Base-by-base conservation (phyloP, 148 eudicot genomes). In the Euryodendron excelsum region DNA sequence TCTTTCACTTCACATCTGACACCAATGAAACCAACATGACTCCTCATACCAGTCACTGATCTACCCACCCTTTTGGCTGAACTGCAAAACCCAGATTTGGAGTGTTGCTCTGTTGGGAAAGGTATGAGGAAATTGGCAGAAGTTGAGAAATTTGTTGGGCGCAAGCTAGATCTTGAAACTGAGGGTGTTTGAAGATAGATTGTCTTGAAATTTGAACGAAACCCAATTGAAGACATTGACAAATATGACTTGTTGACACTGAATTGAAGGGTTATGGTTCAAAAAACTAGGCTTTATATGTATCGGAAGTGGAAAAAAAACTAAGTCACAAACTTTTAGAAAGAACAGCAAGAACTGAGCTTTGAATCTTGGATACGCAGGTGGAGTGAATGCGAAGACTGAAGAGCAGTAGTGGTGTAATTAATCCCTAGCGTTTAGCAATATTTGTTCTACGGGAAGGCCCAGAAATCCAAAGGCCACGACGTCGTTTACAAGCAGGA, bases 1-100 rank as follows among this genome's bases (percentile, higher is more conserved):
- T 87, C 74, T 33, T 63, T 36, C 69, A 72, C 87, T 44, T 77
- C 77, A 82, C 85, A 80, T 78, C 87, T 83, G 34, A 84, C 73
- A 67, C 75, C 80, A 45, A 81, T 78, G 39, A 80, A 78, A 68
- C 56, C 73, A 61, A 76, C 73, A 77, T 36, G 28, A 37, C 79
- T 86, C 72, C 75, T 73, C 30, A 60, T 59, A 76, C 77, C 59
- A 68, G 18, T 37, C 66, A 67, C 39, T 69, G 82, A 78, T 37
- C 33, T 48, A 50, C 81, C 63, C 44, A 77, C 81, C 86, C 77
- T 82, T 80, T 79, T 88, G 36, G 53, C 64, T 37, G 75, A 58
- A 82, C 77, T 83, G 69, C 34, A 80, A 69, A 80, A 84, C 89
- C 89, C 86, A 69, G 63, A 23, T 79, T 61, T 79, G 25, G 12